Evolutionary conservation across 345 rosid genomes (phyloP).

Genomic region (Isatis tinctoria): DNA sequence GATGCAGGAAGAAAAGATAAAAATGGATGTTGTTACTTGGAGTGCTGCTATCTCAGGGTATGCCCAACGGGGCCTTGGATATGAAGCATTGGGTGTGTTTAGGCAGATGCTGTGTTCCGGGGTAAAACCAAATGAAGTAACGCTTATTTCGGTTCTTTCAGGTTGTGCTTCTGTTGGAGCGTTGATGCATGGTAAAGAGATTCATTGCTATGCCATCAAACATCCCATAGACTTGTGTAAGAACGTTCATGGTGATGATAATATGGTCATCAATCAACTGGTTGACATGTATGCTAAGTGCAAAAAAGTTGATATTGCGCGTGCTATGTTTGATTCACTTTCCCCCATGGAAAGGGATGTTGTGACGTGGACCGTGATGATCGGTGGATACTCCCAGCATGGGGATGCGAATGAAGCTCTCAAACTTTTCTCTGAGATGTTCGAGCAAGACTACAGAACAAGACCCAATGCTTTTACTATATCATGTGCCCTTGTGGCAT

Average conservation of each 20-base stretch:
- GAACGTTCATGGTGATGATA: constrained; percentile 42
- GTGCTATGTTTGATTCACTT: constrained; percentile 51
- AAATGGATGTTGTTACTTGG: constrained; percentile 79
- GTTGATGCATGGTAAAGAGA: constrained; percentile 67
- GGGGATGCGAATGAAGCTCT: constrained; percentile 77
- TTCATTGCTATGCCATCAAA: constrained; percentile 66
- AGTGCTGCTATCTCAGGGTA: constrained; percentile 84
- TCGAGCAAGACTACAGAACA: constrained; percentile 36
- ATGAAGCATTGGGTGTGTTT: constrained; percentile 62
- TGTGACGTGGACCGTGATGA: constrained; percentile 83
- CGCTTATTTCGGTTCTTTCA: constrained; percentile 74
- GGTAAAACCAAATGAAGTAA: constrained; percentile 58
- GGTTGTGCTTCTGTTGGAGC: constrained; percentile 77
- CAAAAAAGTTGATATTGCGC: constrained; percentile 40
- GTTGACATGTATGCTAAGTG: constrained; percentile 86
- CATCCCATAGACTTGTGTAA: constrained; percentile 36
- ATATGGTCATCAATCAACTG: constrained; percentile 57
- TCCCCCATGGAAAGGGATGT: constrained; percentile 48
- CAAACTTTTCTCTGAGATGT: constrained; percentile 56
- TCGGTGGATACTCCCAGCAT: constrained; percentile 82
- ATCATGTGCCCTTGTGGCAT: constrained; percentile 76
- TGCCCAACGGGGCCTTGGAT: constrained; percentile 69
- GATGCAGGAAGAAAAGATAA: constrained; percentile 58
- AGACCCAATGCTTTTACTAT: constrained; percentile 78
- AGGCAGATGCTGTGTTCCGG: constrained; percentile 58